A percentile compares a stretch with the other conserved stretches of the same genome.
phyloP scores from a whole-genome alignment of 2,329 filamentous ascomycete genomes.

The Phaeosphaeria sp. region DNA sequence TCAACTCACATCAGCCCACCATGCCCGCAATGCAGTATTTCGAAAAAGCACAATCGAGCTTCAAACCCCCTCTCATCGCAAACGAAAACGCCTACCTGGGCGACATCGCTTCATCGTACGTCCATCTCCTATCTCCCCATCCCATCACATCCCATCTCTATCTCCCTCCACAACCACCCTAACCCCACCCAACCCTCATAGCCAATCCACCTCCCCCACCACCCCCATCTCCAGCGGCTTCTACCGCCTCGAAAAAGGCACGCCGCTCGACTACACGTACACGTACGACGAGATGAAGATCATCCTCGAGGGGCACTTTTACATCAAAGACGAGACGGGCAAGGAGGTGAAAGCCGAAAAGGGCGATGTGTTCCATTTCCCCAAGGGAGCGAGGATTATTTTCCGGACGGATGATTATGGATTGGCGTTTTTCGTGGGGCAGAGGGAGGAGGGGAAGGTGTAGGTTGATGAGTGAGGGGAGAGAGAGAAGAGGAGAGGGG shows the following conservation, averaged over 20 bases:
- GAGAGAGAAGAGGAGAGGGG: neutral
- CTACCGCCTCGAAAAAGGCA: conserved; percentile 72
- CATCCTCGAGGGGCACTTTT: conserved; percentile 71
- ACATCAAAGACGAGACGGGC: conserved; percentile 69
- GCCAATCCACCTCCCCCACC: conserved; percentile 61
- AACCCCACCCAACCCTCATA: conserved; percentile 31
- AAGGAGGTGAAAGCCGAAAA: conserved; percentile 64
- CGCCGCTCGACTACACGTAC: conserved; percentile 72
- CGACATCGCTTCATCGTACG: conserved; percentile 64
- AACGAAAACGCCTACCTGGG: conserved; percentile 73
- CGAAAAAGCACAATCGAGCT: conserved; percentile 64
- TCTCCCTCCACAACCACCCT: neutral
- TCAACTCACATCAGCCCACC: neutral
- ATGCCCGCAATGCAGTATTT: conserved; percentile 58
- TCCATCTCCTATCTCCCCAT: neutral
- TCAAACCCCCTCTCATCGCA: conserved; percentile 70
- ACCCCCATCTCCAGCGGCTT: conserved; percentile 70
- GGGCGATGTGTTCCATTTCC: conserved; percentile 74
- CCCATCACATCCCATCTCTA: too few relatives aligned
- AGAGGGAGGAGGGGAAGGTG: conserved; percentile 44
- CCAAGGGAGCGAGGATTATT: conserved; percentile 70
- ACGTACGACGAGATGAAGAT: conserved; percentile 78
- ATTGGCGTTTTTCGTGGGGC: conserved; percentile 63
- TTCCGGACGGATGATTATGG: conserved; percentile 69
- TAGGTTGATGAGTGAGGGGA: neutral